Conservation (phyloP, 495 filamentous ascomycete genomes). For the Daldinia bambusicola region DNA sequence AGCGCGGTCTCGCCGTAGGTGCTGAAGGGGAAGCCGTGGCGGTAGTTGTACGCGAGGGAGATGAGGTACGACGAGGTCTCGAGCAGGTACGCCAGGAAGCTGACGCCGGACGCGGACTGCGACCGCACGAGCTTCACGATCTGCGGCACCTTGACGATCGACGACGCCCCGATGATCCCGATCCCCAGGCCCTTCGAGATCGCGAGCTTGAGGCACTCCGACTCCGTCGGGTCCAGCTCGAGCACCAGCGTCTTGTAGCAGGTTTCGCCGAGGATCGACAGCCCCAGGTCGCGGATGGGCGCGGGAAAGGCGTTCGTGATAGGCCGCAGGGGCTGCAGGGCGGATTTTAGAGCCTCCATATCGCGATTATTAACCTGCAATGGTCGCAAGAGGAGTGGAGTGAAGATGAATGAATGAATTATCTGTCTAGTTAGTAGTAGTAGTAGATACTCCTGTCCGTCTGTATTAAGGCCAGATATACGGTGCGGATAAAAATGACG, state of each 20-base stretch:
- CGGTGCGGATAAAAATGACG: slow-evolving; percentile 3
- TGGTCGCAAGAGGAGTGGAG: background rate
- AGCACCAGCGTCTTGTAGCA: slow-evolving; percentile 88
- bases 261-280: slow-evolving; percentile 78
- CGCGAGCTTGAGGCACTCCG: slow-evolving; percentile 82
- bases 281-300: slow-evolving; percentile 77
- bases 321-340: slow-evolving; percentile 82
- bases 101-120: slow-evolving; percentile 80
- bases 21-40: slow-evolving; percentile 91
- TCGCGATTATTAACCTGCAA: slow-evolving; percentile 27
- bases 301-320: slow-evolving; percentile 81
- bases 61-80: slow-evolving; percentile 88
- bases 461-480: slow-evolving; percentile 11
- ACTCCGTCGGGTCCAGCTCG: slow-evolving; percentile 76
- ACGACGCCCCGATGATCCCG: slow-evolving; percentile 86
- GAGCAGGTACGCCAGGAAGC: slow-evolving; percentile 89
- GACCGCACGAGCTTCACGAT: slow-evolving; percentile 89
- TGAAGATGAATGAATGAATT: too few species aligned
- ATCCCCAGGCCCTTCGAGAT: slow-evolving; percentile 93
- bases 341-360: slow-evolving; percentile 70
- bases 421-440: too few species aligned
- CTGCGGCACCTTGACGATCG: slow-evolving; percentile 95
- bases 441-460: background rate
- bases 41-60: slow-evolving; percentile 86
- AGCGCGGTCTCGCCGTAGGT: slow-evolving; percentile 95